Evolutionary conservation across 345 rosid species (phyloP), one percentile per base, ranked within the genome.

Genomic region (Cardamine resedifolia): DNA sequence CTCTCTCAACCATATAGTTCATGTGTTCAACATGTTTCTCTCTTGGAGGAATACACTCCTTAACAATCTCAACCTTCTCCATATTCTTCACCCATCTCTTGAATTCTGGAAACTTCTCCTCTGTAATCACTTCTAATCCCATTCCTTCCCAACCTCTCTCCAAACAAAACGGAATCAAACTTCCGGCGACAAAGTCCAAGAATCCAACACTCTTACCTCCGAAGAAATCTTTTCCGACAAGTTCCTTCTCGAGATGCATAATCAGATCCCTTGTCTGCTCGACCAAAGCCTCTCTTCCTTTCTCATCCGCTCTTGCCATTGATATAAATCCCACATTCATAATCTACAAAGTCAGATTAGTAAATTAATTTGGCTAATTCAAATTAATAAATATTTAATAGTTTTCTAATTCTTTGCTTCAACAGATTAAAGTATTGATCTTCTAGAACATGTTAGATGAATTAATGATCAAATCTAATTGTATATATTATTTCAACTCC

Each of bases 171-270:
- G 80, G 80, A 6, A 78, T 52, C 53, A 70, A 1, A 28, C 58
- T 75, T 28, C 56, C 75, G 2, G 68, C 76, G 0, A 75, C 84
- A 3, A 79, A 12, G 24, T 79, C 84, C 75, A 83, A 56, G 20
- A 66, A 70, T 52, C 86, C 82, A 5, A 70, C 53, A 5, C 2
- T 63, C 31, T 78, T 44, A 0, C 82, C 84, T 0, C 81, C 86
- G n/a, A 83, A 81, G 75, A 70, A 83, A 14, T 75, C 69, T 72
- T 79, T 73, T 43, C 81, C 76, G 30, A 71, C 77, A 15, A 79
- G 78, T 43, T 74, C 72, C 26, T 74, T 68, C 68, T 81, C 84
- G 2, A 83, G 80, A 53, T 64, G 4, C 55, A 15, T 76, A 18
- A 81, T 26, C 59, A 74, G 73, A 36, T 41, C 58, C 24, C 26